Evolutionary conservation across 108 stramenopile species (phyloP), one percentile per base, ranked within the genome.

Genomic region (Cyclotella kingstonii): DNA sequence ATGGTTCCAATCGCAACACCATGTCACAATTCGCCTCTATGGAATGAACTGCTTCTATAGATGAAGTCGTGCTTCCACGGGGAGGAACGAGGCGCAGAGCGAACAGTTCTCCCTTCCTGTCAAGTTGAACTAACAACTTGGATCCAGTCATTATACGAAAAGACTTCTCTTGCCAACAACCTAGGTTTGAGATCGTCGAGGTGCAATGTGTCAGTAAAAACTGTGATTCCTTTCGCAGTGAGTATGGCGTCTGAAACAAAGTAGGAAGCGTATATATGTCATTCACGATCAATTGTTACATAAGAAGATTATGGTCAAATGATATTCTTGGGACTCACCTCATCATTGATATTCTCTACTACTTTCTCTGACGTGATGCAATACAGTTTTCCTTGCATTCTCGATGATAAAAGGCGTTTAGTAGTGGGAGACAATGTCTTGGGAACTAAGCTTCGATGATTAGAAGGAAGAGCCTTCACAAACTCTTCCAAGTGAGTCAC

Each of bases 341-440:
- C n/a, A n/a, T n/a, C n/a, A n/a, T n/a, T n/a, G n/a, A 23, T 38
- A 53, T 29, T 41, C 31, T 72, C 52, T 21, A 60, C 42, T 11
- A 40, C 45, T 51, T 58, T 49, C 26, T 42, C 39, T 19, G 57
- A 43, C 23, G 36, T 28, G 10, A 72, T 26, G 42, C 65, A 54
- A 46, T 30, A 66, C 0, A 61, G 21, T 36, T 60, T 19, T 17
- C 54, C 60, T 61, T 61, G 44, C 11, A 74, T 28, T 53, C 73
- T 66, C 35, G 73, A 74, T 0, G 29, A 31, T 25, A 74, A 34
- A 9, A 74, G 60, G 35, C 31, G 42, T 8, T 53, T 34, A 12
- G 60, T 46, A 43, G 49, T 29, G 5, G 39, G 33, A 47, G 38
- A 31, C 45, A 54, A 61, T 21, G 59, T 43, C 8, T 19, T n/a